These are phyloP conservation scores for Debaryomyces prosopidis DNA, from an alignment of 805 yeast genomes.

Conservation along the genomic window DNA sequence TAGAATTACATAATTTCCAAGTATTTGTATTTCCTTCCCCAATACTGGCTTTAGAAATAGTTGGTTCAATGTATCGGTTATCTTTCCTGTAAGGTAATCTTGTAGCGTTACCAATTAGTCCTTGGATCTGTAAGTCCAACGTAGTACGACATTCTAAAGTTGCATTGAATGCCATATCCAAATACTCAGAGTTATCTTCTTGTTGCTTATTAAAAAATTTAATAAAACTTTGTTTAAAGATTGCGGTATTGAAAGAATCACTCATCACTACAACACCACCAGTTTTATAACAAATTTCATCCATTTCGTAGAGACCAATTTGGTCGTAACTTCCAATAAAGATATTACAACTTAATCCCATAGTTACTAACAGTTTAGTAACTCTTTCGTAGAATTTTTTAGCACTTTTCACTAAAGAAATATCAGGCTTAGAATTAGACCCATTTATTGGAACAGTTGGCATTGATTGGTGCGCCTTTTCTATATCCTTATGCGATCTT, in stretches of 20 bases:
- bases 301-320: constrained; percentile 69
- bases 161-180: constrained; percentile 59
- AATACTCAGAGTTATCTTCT: constrained; percentile 27
- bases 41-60: constrained; percentile 32
- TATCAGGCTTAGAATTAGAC: constrained; percentile 33
- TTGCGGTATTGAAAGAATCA: constrained; percentile 66
- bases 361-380: constrained; percentile 46
- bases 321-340: constrained; percentile 72
- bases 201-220: constrained; percentile 45
- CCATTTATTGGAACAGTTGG: constrained; percentile 34
- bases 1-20: constrained; percentile 59
- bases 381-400: constrained; percentile 48
- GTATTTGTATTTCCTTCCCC: constrained; percentile 57
- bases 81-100: constrained; percentile 39
- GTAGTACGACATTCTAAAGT: constrained; percentile 58
- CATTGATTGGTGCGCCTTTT: constrained; percentile 37
- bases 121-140: constrained; percentile 52
- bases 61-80: constrained; percentile 17
- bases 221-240: constrained; percentile 64
- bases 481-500: constrained; percentile 65
- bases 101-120: constrained; percentile 63
- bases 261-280: constrained; percentile 66
- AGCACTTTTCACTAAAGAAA: constrained; percentile 35
- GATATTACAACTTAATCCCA: constrained; percentile 57
- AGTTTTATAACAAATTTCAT: constrained; percentile 52